These are phyloP conservation scores for Microcera coccophila DNA, from an alignment of 2,329 filamentous ascomycete species.

Conservation along the genomic window DNA sequence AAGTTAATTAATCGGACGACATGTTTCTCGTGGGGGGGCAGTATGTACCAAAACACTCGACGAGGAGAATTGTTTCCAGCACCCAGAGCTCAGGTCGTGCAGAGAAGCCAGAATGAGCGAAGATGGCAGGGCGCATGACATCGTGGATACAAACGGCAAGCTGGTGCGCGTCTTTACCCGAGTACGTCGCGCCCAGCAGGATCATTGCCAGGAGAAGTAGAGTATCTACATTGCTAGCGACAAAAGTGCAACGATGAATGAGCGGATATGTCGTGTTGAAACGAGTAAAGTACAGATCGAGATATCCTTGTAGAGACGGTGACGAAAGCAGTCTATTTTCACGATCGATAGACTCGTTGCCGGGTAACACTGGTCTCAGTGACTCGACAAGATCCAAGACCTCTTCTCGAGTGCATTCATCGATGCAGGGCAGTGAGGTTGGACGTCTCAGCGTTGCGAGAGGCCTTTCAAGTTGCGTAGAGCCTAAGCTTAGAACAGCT, in stretches of 20 bases:
- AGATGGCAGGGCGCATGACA: conserved; percentile 55
- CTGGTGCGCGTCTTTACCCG: conserved; percentile 55
- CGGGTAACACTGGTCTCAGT: conserved; percentile 45
- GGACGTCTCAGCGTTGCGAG: conserved; percentile 21
- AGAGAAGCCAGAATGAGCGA: conserved; percentile 54
- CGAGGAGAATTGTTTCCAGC: conserved; percentile 56
- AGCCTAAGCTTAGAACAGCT: neutral
- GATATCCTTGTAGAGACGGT: conserved; percentile 50
- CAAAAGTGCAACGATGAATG: conserved; percentile 56
- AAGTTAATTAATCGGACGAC: neutral
- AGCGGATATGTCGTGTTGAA: conserved; percentile 60
- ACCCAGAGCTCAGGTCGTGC: conserved; percentile 59
- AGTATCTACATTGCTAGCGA: conserved; percentile 46
- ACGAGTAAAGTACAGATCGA: conserved; percentile 56
- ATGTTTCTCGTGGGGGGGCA: neutral
- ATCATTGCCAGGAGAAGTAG: conserved; percentile 53
- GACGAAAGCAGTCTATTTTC: conserved; percentile 51
- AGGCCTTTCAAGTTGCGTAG: conserved; percentile 27
- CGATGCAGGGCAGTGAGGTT: conserved; percentile 30
- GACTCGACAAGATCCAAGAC: conserved; percentile 51
- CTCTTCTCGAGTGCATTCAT: conserved; percentile 31
- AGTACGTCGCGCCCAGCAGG: conserved; percentile 59
- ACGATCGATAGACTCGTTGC: conserved; percentile 30
- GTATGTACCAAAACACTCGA: conserved; percentile 53
- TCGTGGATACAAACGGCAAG: conserved; percentile 61